Percentiles rank a stretch among this genome's conserved stretches.
Evolutionary conservation across 345 rosid genomes (phyloP).

Genomic region (Moringa oleifera): DNA sequence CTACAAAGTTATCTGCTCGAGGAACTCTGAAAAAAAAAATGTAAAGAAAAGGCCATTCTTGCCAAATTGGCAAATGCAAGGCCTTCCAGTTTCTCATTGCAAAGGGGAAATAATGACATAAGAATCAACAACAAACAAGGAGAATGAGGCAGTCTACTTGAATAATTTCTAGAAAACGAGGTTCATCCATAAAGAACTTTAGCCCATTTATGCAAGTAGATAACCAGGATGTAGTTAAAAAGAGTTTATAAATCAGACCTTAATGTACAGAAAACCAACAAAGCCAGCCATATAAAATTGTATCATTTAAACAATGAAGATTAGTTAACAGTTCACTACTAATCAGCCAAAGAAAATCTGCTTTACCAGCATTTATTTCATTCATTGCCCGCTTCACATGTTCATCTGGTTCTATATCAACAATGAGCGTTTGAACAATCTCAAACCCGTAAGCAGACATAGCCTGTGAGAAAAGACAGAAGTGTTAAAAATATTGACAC

Average conservation of each 20-base stretch:
- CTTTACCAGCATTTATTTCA: slow-evolving; percentile 46
- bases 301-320: not conserved
- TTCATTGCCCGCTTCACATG: slow-evolving; percentile 52
- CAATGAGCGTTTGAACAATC: slow-evolving; percentile 51
- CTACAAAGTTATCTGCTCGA: too few species aligned
- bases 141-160: not conserved
- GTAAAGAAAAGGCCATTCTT: too few species aligned
- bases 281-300: not conserved
- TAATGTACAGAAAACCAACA: not conserved
- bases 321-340: not conserved
- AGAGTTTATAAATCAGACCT: not conserved
- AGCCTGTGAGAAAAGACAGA: slow-evolving; percentile 23
- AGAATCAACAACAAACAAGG: not conserved
- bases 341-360: not conserved
- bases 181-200: not conserved
- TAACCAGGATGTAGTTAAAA: not conserved
- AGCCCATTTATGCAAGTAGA: not conserved
- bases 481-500: not conserved
- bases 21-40: too few species aligned
- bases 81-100: too few species aligned
- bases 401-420: slow-evolving; percentile 50
- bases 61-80: too few species aligned
- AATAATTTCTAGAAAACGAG: too few species aligned
- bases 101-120: too few species aligned
- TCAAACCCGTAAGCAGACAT: slow-evolving; percentile 53